These are phyloP conservation scores for Gloeophyllum trabeum DNA, from an alignment of 768 basidiomycete genomes.

Conservation along the genomic window DNA sequence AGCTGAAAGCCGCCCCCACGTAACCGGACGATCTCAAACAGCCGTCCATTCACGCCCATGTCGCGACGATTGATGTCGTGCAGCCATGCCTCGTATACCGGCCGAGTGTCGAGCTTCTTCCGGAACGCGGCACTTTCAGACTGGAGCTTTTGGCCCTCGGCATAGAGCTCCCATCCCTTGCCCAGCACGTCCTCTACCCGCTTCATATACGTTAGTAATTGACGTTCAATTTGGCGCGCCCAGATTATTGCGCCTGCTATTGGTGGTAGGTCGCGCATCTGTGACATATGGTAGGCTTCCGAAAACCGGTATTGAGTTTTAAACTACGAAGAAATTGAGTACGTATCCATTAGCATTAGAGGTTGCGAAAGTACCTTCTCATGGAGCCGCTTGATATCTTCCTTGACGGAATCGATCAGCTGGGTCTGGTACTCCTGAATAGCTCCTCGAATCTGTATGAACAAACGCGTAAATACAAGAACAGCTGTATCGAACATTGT, in stretches of 20 bases:
- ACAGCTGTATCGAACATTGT: neutral
- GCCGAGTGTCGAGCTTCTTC: constrained; percentile 89
- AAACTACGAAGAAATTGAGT: constrained; percentile 38
- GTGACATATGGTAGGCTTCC: constrained; percentile 96
- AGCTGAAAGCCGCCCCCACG: constrained; percentile 74
- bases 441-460: constrained; percentile 78
- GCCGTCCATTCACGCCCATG: constrained; percentile 81
- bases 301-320: constrained; percentile 94
- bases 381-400: constrained; percentile 91
- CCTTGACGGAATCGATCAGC: constrained; percentile 96
- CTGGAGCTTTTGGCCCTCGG: constrained; percentile 97
- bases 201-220: constrained; percentile 95
- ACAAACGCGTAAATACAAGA: no score
- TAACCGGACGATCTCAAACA: constrained; percentile 83
- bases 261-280: constrained; percentile 97
- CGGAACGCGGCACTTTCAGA: constrained; percentile 86
- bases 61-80: constrained; percentile 90
- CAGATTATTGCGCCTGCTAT: constrained; percentile 97
- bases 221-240: constrained; percentile 98
- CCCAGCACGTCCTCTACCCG: constrained; percentile 97
- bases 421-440: constrained; percentile 99
- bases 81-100: constrained; percentile 94
- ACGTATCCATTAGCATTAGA: neutral
- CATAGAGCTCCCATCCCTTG: constrained; percentile 97
- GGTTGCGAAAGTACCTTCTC: constrained; percentile 61